Evolutionary conservation across 257 asterid species (phyloP).

Genomic region (Lantana camara): DNA sequence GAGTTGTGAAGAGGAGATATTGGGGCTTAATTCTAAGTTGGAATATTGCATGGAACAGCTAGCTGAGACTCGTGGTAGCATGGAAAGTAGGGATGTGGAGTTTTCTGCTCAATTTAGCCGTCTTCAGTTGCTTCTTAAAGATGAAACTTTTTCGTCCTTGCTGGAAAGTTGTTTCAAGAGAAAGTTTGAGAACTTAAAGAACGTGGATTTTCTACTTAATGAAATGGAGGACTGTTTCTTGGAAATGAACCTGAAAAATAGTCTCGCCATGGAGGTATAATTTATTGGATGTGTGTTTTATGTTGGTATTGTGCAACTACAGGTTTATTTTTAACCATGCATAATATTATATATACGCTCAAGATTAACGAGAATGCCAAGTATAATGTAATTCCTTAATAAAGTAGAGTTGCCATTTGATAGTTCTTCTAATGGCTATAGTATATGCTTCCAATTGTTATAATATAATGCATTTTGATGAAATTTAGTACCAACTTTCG

Average conservation of each 20-base stretch:
- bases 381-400: slow-evolving; percentile 18
- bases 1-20: slow-evolving; percentile 58
- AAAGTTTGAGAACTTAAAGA: slow-evolving; percentile 60
- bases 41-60: slow-evolving; percentile 73
- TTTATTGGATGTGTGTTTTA: slow-evolving; percentile 21
- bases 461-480: not conserved
- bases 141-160: slow-evolving; percentile 56
- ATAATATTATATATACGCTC: not conserved
- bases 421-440: not conserved
- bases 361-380: not conserved
- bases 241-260: slow-evolving; percentile 51
- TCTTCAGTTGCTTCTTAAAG: slow-evolving; percentile 63
- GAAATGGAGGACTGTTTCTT: slow-evolving; percentile 55
- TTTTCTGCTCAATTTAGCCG: slow-evolving; percentile 53
- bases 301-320: slow-evolving; percentile 20
- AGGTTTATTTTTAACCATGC: slow-evolving; percentile 10
- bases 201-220: slow-evolving; percentile 55
- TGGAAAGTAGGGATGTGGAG: slow-evolving; percentile 52
- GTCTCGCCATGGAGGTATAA: slow-evolving; percentile 61
- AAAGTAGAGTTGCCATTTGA: slow-evolving; percentile 7
- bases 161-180: slow-evolving; percentile 50
- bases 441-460: slow-evolving; percentile 16
- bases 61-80: slow-evolving; percentile 59
- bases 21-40: slow-evolving; percentile 60
- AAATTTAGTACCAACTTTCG: not conserved